phyloP scores from a whole-genome alignment of 108 stramenopile species.

The Fragilariopsis cylindrus region DNA sequence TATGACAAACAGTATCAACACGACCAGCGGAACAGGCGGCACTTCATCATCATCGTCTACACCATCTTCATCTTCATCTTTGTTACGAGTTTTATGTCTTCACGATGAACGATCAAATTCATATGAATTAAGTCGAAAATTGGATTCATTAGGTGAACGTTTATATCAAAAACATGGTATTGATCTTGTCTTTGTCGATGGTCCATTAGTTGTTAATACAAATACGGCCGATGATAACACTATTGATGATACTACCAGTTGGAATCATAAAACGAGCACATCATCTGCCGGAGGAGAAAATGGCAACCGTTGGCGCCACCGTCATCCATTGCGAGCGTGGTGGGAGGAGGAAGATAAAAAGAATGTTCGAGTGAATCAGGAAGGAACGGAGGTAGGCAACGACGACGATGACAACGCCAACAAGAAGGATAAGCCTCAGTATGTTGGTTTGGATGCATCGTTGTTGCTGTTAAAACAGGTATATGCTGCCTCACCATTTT shows the following conservation, averaged over 20 bases:
- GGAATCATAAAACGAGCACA: neutral
- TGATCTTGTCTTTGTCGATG: constrained; percentile 80
- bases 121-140: constrained; percentile 34
- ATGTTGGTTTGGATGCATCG: constrained; percentile 68
- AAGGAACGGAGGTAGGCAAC: neutral
- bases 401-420: constrained; percentile 11
- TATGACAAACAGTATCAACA: too few species aligned
- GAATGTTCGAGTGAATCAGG: neutral
- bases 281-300: too few species aligned
- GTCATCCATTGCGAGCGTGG: constrained; percentile 27
- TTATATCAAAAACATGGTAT: constrained; percentile 73
- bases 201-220: constrained; percentile 44
- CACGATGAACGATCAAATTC: constrained; percentile 75
- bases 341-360: constrained; percentile 6
- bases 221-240: neutral
- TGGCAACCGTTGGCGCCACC: neutral
- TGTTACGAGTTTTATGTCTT: constrained; percentile 76
- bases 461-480: constrained; percentile 74
- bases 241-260: neutral
- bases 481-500: constrained; percentile 72
- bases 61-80: constrained; percentile 10
- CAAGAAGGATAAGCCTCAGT: constrained; percentile 5
- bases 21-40: too few species aligned
- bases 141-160: constrained; percentile 60
- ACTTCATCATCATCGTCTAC: too few species aligned